phyloP scores from a whole-genome alignment of 352 stramenopile genomes.

The Globisporangium perplexum region DNA sequence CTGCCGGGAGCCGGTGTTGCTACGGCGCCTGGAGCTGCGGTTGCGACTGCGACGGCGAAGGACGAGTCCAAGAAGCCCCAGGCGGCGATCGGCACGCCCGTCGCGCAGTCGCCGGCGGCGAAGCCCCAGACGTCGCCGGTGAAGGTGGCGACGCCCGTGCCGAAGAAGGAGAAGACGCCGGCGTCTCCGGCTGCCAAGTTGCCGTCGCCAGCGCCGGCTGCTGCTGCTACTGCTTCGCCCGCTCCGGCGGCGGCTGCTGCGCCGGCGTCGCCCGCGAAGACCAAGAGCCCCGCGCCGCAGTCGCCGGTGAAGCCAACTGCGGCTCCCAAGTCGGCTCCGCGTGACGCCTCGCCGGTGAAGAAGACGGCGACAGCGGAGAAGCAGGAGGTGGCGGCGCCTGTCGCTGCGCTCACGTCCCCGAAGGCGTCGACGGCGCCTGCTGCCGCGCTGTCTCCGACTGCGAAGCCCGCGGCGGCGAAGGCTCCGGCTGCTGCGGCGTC shows the following conservation, averaged over 20 bases:
- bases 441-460: background rate
- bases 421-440: slow-evolving; percentile 4
- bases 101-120: slow-evolving; percentile 19
- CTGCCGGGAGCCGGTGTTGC: slow-evolving; percentile 37
- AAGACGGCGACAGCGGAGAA: slow-evolving; percentile 5
- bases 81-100: slow-evolving; percentile 34
- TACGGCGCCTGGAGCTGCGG: no score
- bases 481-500: slow-evolving; percentile 8
- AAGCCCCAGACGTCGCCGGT: slow-evolving; percentile 1
- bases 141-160: slow-evolving; percentile 18
- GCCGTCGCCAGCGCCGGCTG: slow-evolving; percentile 5
- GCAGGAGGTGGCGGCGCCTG: slow-evolving; percentile 1
- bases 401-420: slow-evolving; percentile 7
- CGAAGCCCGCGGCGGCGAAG: background rate
- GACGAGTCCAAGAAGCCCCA: slow-evolving; percentile 14
- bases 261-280: slow-evolving; percentile 12
- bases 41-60: slow-evolving; percentile 5
- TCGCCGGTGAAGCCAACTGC: slow-evolving; percentile 13
- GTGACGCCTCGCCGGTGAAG: slow-evolving; percentile 16
- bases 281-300: slow-evolving; percentile 9
- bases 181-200: slow-evolving; percentile 21
- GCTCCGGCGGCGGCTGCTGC: slow-evolving; percentile 11
- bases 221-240: slow-evolving; percentile 11
- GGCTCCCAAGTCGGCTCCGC: slow-evolving; percentile 13
- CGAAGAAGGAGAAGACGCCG: slow-evolving; percentile 15